A percentile compares a stretch with the other conserved stretches of the same genome.
phyloP scores from a whole-genome alignment of 2,329 filamentous ascomycete genomes.

The Diplocarpon rosae region DNA sequence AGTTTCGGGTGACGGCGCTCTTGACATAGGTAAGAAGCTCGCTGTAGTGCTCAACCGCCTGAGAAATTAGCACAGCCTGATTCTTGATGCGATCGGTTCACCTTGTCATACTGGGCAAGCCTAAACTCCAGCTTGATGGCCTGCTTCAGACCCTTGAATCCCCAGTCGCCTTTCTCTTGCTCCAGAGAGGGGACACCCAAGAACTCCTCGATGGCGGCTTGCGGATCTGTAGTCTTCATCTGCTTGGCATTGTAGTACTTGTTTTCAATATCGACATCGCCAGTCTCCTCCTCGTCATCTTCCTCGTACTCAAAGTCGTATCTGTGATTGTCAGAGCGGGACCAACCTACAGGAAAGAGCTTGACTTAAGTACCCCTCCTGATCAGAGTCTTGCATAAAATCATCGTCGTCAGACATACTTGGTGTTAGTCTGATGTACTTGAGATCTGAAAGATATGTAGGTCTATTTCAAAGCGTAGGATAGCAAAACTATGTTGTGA shows the following conservation, averaged over 20 bases:
- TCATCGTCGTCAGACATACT: slow-evolving; percentile 56
- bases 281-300: slow-evolving; percentile 72
- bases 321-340: slow-evolving; percentile 31
- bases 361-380: slow-evolving; percentile 63
- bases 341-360: slow-evolving; percentile 4
- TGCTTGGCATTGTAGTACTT: slow-evolving; percentile 99
- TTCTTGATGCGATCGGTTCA: slow-evolving; percentile 27
- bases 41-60: slow-evolving; percentile 87
- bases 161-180: slow-evolving; percentile 92
- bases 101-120: slow-evolving; percentile 77
- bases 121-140: slow-evolving; percentile 96
- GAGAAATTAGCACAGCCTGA: slow-evolving; percentile 5
- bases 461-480: not conserved
- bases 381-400: slow-evolving; percentile 87
- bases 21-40: slow-evolving; percentile 97
- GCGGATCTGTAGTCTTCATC: slow-evolving; percentile 75
- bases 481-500: not conserved
- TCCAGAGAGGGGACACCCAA: slow-evolving; percentile 77
- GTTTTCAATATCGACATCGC: slow-evolving; percentile 93
- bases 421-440: slow-evolving; percentile 1
- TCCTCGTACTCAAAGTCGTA: slow-evolving; percentile 98
- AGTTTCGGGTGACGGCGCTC: slow-evolving; percentile 91
- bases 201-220: slow-evolving; percentile 86
- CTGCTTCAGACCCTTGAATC: slow-evolving; percentile 96
- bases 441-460: not conserved